phyloP scores from a whole-genome alignment of 768 basidiomycete genomes.

The Trametes punicea region DNA sequence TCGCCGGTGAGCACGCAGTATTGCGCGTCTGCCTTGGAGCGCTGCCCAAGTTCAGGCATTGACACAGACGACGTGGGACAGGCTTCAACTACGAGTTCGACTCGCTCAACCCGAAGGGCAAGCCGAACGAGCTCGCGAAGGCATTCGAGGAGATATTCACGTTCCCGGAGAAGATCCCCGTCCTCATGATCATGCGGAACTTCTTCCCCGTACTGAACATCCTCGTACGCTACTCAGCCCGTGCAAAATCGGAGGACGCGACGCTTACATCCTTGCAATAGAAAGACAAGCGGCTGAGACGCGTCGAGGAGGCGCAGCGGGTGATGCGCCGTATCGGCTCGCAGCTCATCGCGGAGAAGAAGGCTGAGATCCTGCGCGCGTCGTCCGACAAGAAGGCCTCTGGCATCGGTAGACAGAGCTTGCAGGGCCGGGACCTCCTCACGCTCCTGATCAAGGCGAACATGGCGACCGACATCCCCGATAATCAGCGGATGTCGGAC shows the following conservation, averaged over 20 bases:
- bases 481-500: conserved; percentile 53
- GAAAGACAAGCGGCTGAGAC: not conserved
- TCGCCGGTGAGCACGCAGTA: conserved; percentile 29
- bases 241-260: too few relatives aligned
- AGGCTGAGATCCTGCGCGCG: conserved; percentile 30
- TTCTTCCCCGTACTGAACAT: conserved; percentile 22
- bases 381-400: conserved; percentile 33
- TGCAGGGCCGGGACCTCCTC: conserved; percentile 10
- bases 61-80: not conserved
- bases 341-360: conserved; percentile 32
- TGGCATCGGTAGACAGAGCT: not conserved
- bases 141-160: conserved; percentile 31
- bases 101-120: conserved; percentile 27
- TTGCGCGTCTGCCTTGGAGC: not conserved
- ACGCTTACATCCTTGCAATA: not conserved
- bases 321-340: conserved; percentile 29
- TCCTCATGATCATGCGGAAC: conserved; percentile 17
- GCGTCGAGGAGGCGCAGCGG: conserved; percentile 10
- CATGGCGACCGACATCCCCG: conserved; percentile 55
- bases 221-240: conserved; percentile 9
- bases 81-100: conserved; percentile 37
- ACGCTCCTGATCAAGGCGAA: conserved; percentile 58
- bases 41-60: not conserved
- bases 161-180: not conserved
- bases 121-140: conserved; percentile 31